Evolutionary conservation across 768 basidiomycete species (phyloP), one percentile per base, ranked within the genome.

Genomic region (Amanita brunnescens): DNA sequence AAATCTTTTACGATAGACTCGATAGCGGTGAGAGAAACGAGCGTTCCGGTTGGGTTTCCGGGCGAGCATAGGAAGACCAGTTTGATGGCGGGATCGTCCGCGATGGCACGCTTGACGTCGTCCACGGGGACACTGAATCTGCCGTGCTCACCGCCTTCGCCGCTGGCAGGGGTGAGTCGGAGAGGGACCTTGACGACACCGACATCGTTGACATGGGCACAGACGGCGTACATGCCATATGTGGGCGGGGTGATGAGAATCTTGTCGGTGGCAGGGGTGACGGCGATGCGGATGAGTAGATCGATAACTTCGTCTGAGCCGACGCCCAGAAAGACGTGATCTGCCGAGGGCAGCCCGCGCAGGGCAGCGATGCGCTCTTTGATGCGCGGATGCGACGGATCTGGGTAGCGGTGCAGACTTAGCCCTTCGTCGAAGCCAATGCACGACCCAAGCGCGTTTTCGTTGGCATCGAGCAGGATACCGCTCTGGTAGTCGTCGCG

Each of bases 281-380:
- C 93, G 55, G 88, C 85, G 29, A 98, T 81, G 14, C 96, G 81
- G 71, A 95, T 93, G 43, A 98, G 73, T 49, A 98, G 71, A 63
- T 99, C 96, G 58, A 98, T 93, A 37, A 93, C 85, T 61, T 99
- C 96, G 67, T 99, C 96, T 0, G 89, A 92, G 2, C 96, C 96
- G 0, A 98, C 96, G 2, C 96, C 96, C 2, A 99, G 79, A 63
- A 97, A 97, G 35, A 97, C 79, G 60, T 89, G 77, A 52, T 83
- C 75, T 2, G 63, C 50, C 0, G 71, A 72, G 1, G 87, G 80
- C 0, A 97, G 68, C 5, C 75, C 74, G 13, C 96, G 80, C 33
- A 97, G 71, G 3, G 71, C 62, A 10, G 87, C 89, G 52, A 97
- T 81, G 20, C 81, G 79, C 4, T 68, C 53, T 64, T 96, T 96